phyloP scores from a whole-genome alignment of 2,329 filamentous ascomycete species.

The Blumeriella jaapii region DNA sequence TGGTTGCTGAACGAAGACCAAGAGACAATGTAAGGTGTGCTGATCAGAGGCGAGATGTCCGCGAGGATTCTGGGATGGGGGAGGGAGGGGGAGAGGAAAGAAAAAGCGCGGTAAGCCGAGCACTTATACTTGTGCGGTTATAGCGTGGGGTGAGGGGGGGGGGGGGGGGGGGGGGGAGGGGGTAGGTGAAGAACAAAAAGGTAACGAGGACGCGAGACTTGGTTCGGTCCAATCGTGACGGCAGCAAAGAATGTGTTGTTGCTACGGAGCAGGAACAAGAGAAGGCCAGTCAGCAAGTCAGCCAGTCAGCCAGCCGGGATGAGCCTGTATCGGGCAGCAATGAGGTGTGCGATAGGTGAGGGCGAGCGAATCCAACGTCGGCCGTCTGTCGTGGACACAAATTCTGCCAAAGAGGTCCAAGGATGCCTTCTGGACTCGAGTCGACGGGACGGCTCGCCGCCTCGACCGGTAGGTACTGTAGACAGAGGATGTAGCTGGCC shows the following conservation, averaged over 20 bases:
- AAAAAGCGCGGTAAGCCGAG: constrained; percentile 19
- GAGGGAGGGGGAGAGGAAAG: constrained; percentile 8
- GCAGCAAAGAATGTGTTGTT: background rate
- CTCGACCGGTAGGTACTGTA: too few relatives aligned
- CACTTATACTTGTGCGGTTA: constrained; percentile 18
- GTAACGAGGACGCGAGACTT: background rate
- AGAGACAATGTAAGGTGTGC: constrained; percentile 5
- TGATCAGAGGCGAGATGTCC: constrained; percentile 3
- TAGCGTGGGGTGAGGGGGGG: constrained; percentile 1
- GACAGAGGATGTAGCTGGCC: too few relatives aligned
- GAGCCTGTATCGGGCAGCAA: constrained; percentile 25
- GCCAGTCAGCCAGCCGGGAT: constrained; percentile 8
- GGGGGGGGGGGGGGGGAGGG: background rate
- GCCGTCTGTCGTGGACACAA: background rate
- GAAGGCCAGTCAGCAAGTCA: background rate
- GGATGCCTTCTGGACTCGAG: too few relatives aligned
- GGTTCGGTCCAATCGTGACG: background rate
- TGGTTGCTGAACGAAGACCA: constrained; percentile 14
- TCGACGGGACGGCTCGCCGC: too few relatives aligned
- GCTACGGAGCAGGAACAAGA: background rate
- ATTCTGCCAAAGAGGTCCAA: background rate
- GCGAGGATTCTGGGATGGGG: constrained; percentile 11
- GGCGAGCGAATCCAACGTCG: background rate
- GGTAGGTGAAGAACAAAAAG: background rate
- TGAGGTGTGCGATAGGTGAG: constrained; percentile 1